Evolutionary conservation across 441 rosid species (phyloP), one percentile per base, ranked within the genome.

Genomic region (Erodium moschatum): DNA sequence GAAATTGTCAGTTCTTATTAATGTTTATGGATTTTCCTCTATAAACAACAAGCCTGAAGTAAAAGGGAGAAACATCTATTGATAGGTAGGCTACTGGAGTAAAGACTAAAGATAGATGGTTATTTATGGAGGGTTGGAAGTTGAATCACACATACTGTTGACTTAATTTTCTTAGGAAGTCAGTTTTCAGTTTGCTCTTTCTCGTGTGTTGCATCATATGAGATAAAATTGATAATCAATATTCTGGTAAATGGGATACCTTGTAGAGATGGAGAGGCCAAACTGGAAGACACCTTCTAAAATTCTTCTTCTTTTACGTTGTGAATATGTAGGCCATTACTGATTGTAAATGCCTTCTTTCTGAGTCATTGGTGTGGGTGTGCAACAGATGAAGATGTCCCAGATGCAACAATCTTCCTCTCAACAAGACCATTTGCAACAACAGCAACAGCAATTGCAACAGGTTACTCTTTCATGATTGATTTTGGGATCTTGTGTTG

Each of bases 341-440:
- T 35, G 31, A 48, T 11, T 67, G 44, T 48, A 13, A 69, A 67
- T 73, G 58, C 65, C 69, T 64, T 67, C 35, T 5, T 65, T 38
- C 66, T 73, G 18, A 64, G 18, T 67, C 4, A 67, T 64, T 61
- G 21, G 1, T 64, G 71, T 11, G 52, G 42, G 48, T 69, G 46
- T 79, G 75, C 67, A 64, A 75, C 81, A 86, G 88, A 83, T 83
- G 75, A 86, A 84, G 81, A 76, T 77, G 77, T 70, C 73, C n/a
- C 88, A 85, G 75, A 76, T 79, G 81, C 87, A 80, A 65, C 85
- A 84, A 35, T 79, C 88, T 77, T 82, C 84, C 16, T 83, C 84
- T 75, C 86, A 82, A 74, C 87, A 78, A 62, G 85, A 84, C 38
- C 85, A 80, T 66, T 64, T 81, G 80, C 81, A 76, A 72, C 85